Base-by-base conservation (phyloP, 192 early-diverging fungal genomes). In the Dissophora ornata region DNA sequence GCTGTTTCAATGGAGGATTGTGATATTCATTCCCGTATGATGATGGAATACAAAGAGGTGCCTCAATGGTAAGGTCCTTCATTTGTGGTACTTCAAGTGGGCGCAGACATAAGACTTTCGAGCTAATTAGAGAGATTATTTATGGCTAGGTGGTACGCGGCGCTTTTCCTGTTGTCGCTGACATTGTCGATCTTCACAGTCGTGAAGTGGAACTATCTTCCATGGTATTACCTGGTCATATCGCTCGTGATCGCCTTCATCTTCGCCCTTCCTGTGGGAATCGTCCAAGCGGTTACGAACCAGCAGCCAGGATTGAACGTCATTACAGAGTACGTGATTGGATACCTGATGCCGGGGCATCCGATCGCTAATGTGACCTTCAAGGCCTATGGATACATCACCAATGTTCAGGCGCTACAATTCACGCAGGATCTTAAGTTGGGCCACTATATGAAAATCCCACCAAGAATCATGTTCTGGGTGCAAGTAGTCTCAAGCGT, bases 11-110 rank as follows among this genome's bases (percentile, higher is more conserved):
- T 79, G 13, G 57, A 67, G 9, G 69, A 79, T 41, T 69, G 81
- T 50, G 92, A 93, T 67, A 84, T 91, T 10, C 92, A 94, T 80
- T 82, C 77, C 46, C 79, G 85, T 52, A 62, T 94, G 21, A 94
- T 94, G 91, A 79, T 82, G 44, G 78, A 69, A 4, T 94, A 93
- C 74, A 80, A 80, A n/a, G 90, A 93, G 42, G 91, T 94, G 4
- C 93, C 94, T 30, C 78, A 83, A 44, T 92, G 89, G 86, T 92
- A 70, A 67, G 41, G 2, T 47, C 5, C 45, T 47, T 26, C 18
- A n/a, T 24, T 44, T 34, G 8, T 25, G n/a, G 16, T 3, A 36
- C 47, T 24, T 11, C 2, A 33, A n/a, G n/a, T n/a, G n/a, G n/a
- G n/a, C n/a, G n/a, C n/a, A n/a, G n/a, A n/a, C n/a, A n/a, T n/a